Evolutionary conservation across 345 rosid species (phyloP).

Genomic region (Eucalyptus brandiana): DNA sequence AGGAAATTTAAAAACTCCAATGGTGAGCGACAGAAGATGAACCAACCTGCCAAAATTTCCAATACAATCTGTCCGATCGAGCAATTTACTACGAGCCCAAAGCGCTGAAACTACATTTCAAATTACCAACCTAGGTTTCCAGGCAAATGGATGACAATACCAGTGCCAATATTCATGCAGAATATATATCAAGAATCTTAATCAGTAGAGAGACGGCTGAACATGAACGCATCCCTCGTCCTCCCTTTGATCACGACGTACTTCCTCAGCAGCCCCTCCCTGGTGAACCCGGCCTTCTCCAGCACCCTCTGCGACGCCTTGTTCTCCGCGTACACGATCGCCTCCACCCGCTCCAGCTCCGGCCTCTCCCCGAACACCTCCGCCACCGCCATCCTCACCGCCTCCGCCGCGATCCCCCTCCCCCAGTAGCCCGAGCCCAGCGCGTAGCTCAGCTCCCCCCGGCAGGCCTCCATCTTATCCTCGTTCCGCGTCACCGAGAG

Average conservation of each 20-base stretch:
- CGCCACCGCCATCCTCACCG: slow-evolving; percentile 5
- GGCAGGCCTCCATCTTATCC: neutral
- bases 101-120: neutral
- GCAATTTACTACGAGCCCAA: neutral
- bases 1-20: neutral
- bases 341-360: slow-evolving; percentile 25
- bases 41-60: neutral
- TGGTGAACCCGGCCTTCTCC: slow-evolving; percentile 23
- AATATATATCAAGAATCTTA: neutral
- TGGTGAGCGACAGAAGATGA: neutral
- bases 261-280: slow-evolving; percentile 24
- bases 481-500: slow-evolving; percentile 33
- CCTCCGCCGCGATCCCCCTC: slow-evolving; percentile 15
- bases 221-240: slow-evolving; percentile 6
- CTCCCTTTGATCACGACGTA: slow-evolving; percentile 5
- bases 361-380: slow-evolving; percentile 9
- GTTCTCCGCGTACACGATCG: slow-evolving; percentile 15
- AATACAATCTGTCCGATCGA: neutral
- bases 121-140: neutral
- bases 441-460: slow-evolving; percentile 15
- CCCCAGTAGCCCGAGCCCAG: slow-evolving; percentile 17
- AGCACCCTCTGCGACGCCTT: slow-evolving; percentile 20
- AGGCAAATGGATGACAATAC: neutral
- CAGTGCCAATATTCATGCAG: neutral
- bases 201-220: slow-evolving; percentile 17